These are phyloP conservation scores for Fusarium praegraminearum DNA, from an alignment of 2,329 filamentous ascomycete genomes.

Conservation along the genomic window DNA sequence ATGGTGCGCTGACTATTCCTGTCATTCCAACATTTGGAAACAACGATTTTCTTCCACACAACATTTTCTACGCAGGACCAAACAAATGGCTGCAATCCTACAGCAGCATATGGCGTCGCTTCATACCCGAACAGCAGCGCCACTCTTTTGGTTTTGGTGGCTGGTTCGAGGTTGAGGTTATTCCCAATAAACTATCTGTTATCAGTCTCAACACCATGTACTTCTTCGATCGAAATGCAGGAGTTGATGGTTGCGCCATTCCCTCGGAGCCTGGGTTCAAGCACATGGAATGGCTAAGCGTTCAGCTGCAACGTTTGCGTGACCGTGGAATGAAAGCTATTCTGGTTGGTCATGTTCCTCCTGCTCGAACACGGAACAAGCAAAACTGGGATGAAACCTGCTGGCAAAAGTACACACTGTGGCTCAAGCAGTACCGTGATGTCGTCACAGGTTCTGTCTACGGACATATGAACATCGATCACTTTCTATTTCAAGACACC, in stretches of 20 bases:
- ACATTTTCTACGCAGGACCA: conserved; percentile 87
- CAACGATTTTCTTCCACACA: conserved; percentile 97
- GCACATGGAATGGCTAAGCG: conserved; percentile 94
- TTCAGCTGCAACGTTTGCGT: conserved; percentile 87
- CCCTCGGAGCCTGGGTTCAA: conserved; percentile 89
- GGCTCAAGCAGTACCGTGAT: conserved; percentile 91
- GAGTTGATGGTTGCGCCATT: conserved; percentile 87
- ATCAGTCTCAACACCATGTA: conserved; percentile 97
- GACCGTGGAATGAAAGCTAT: conserved; percentile 92
- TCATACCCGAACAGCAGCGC: conserved; percentile 92
- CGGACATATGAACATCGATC: conserved; percentile 99
- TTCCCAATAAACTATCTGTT: conserved; percentile 85
- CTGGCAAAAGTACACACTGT: conserved; percentile 97
- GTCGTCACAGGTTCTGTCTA: conserved; percentile 83
- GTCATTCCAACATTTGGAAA: conserved; percentile 94
- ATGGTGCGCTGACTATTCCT: conserved; percentile 74
- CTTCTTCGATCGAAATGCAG: conserved; percentile 93
- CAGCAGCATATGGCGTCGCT: conserved; percentile 80
- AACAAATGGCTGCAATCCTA: conserved; percentile 88
- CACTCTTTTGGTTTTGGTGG: conserved; percentile 93
- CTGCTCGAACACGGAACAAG: conserved; percentile 86
- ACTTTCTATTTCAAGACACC: conserved; percentile 92
- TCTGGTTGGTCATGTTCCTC: conserved; percentile 92
- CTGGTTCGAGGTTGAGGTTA: conserved; percentile 94
- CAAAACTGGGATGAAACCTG: conserved; percentile 95